phyloP scores from a whole-genome alignment of 2,329 filamentous ascomycete species.

The Alternaria brassicicola region DNA sequence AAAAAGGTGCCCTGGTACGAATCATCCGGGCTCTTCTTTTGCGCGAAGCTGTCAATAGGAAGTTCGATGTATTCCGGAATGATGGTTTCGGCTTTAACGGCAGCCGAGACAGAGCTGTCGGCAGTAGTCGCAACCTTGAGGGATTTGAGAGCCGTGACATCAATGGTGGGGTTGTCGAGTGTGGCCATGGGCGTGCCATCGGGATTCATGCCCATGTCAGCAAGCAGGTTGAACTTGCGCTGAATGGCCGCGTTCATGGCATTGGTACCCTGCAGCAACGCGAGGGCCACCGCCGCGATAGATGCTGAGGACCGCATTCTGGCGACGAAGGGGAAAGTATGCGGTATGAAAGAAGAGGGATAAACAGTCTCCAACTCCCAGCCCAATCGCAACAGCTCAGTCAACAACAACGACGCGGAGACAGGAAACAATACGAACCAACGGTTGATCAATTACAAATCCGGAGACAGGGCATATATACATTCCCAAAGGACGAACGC shows the following conservation, averaged over 20 bases:
- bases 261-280: slow-evolving; percentile 26
- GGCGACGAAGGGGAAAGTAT: background rate
- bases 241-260: slow-evolving; percentile 32
- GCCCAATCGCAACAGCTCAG: background rate
- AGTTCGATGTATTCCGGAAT: slow-evolving; percentile 43
- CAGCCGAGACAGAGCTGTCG: background rate
- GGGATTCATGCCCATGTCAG: slow-evolving; percentile 42
- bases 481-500: background rate
- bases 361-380: background rate
- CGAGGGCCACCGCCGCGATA: slow-evolving; percentile 34
- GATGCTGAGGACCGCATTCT: slow-evolving; percentile 35
- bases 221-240: slow-evolving; percentile 32
- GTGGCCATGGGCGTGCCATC: slow-evolving; percentile 38
- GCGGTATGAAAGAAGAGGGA: background rate
- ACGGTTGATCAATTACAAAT: background rate
- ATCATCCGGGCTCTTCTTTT: slow-evolving; percentile 24
- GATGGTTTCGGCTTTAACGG: slow-evolving; percentile 12
- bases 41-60: slow-evolving; percentile 47
- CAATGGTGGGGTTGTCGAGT: background rate
- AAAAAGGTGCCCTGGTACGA: slow-evolving; percentile 37
- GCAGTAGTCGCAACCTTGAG: slow-evolving; percentile 11
- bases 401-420: background rate
- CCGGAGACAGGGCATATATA: background rate
- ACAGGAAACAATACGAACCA: background rate
- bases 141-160: background rate